Base-by-base conservation (phyloP, 148 eudicot genomes). In the Dysphania ambrosioides region DNA sequence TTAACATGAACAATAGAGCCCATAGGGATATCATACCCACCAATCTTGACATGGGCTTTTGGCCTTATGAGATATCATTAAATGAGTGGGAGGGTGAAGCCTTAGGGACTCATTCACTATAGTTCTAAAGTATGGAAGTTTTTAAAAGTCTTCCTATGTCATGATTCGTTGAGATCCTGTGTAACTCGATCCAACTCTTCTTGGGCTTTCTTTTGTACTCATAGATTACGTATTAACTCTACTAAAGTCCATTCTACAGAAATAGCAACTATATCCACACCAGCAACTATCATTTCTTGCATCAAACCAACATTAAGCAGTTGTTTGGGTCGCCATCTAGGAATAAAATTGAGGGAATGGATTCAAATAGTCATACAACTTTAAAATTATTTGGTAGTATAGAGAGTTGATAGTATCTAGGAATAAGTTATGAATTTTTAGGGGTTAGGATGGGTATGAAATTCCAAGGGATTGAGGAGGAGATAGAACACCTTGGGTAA, bases 121-220 rank as follows among this genome's bases (percentile, higher is more conserved):
- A 12, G 60, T 27, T 56, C 23, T n/a, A 6, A 57, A 57, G 60
- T 57, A 57, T 7, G 60, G 29, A n/a, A 57, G 60, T 27, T 9
- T 57, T 57, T 27, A 57, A 5, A 57, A 47, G 53, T 47, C 53
- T 16, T 47, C 53, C 16, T 47, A 18, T 0, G 19, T 47, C 53
- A 47, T 47, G 4, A 57, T 57, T 23, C 60, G 60, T 9, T 57
- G 2, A 1, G 60, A 9, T 13, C 60, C 60, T 1, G 23, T 23
- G n/a, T n/a, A 57, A 57, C 60, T 0, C 12, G 60, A 24, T 57
- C 60, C 60, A 57, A 24, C 13, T 57, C 60, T 57, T 57, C 60
- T 57, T 57, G 60, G 60, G 29, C 60, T 57, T 57, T 57, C 29
- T 57, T 57, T 23, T 57, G 60, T 57, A 57, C 60, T 57, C 29